These are phyloP conservation scores for Microsporum ferrugineum DNA, from an alignment of 2,329 filamentous ascomycete species.

Conservation along the genomic window DNA sequence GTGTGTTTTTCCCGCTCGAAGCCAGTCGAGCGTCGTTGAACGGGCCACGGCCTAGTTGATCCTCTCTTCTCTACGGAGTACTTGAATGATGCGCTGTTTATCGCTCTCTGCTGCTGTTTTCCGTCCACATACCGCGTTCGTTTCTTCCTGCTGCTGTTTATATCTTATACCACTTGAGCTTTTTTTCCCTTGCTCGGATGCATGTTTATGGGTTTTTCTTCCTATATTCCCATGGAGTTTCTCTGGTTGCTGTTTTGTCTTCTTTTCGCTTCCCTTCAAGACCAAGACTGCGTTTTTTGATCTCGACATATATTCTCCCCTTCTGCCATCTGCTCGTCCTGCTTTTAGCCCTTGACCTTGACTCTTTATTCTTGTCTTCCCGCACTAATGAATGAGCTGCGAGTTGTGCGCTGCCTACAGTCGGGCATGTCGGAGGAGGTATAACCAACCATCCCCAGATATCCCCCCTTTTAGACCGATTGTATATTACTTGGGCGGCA, in stretches of 20 bases:
- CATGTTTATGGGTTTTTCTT: not conserved
- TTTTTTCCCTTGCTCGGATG: not conserved
- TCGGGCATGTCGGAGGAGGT: constrained; percentile 5
- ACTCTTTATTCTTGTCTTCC: not conserved
- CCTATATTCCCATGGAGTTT: not conserved
- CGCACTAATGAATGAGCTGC: not conserved
- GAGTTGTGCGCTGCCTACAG: not conserved
- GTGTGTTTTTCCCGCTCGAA: not conserved
- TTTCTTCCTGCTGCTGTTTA: not conserved
- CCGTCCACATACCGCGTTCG: not conserved
- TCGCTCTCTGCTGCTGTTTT: not conserved
- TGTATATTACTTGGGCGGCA: constrained; percentile 2
- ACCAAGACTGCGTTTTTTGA: not conserved
- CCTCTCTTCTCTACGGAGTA: not conserved
- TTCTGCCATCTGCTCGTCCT: not conserved
- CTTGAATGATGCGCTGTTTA: not conserved
- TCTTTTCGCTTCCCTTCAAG: not conserved
- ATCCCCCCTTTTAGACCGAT: constrained; percentile 5
- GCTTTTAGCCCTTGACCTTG: not conserved
- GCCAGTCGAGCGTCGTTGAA: not conserved
- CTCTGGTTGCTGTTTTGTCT: not conserved
- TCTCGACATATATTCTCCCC: not conserved
- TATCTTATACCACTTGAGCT: not conserved
- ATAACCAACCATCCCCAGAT: not conserved
- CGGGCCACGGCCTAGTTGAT: not conserved